These are phyloP conservation scores for Neonectria neomacrospora DNA, from an alignment of 2,329 filamentous ascomycete genomes.

Conservation along the genomic window DNA sequence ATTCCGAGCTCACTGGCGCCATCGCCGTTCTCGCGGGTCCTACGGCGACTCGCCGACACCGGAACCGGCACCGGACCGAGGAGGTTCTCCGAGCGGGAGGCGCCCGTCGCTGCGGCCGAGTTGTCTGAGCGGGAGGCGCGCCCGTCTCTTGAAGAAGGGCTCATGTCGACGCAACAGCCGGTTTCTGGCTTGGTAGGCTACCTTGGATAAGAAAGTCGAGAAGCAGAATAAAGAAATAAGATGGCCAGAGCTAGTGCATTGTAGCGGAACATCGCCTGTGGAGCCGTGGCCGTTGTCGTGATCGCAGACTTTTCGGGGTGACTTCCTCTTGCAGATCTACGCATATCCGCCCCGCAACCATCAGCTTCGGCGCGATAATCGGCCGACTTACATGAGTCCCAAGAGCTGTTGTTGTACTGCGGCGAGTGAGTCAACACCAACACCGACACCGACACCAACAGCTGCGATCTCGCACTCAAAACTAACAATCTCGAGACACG, in stretches of 20 bases:
- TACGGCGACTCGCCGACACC: constrained; percentile 31
- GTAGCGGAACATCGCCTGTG: constrained; percentile 17
- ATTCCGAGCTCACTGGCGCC: constrained; percentile 26
- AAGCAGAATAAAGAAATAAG: constrained; percentile 5
- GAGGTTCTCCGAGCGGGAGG: neutral
- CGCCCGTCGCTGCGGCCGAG: neutral
- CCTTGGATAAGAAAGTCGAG: neutral
- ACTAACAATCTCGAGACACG: neutral
- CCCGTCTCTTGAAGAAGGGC: constrained; percentile 20
- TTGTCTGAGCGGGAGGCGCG: constrained; percentile 3
- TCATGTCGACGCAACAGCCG: constrained; percentile 1
- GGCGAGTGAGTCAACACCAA: neutral
- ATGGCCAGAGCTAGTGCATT: neutral
- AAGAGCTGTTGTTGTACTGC: neutral
- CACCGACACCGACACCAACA: neutral
- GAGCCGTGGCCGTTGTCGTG: constrained; percentile 38
- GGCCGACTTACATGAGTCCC: constrained; percentile 16
- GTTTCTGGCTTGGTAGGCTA: neutral
- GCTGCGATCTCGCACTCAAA: neutral
- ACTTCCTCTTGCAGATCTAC: constrained; percentile 16
- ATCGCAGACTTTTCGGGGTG: constrained; percentile 39
- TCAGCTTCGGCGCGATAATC: constrained; percentile 25
- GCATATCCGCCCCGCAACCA: constrained; percentile 31
- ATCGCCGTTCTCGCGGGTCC: constrained; percentile 15
- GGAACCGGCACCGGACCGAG: constrained; percentile 37